Evolutionary conservation across 495 filamentous ascomycete genomes (phyloP).

Genomic region (Aspergillus saccharolyticus): DNA sequence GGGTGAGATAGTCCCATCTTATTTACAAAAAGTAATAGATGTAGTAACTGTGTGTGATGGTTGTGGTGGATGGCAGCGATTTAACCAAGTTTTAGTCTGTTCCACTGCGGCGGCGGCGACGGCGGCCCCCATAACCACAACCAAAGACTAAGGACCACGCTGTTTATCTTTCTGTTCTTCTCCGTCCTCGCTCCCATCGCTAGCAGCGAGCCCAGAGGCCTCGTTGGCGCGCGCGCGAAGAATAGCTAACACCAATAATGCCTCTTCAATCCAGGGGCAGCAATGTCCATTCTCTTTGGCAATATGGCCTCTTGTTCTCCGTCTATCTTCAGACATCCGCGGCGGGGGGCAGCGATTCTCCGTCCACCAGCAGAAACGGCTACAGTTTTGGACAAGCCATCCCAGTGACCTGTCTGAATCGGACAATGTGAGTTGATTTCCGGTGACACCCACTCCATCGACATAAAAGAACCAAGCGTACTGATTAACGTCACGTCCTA

Average conservation of each 20-base stretch:
- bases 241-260: not conserved
- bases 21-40: not conserved
- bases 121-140: not conserved
- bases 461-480: not conserved
- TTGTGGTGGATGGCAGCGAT: not conserved
- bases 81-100: not conserved
- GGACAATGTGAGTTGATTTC: slow-evolving; percentile 55
- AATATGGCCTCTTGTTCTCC: slow-evolving; percentile 15
- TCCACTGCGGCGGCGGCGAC: not conserved
- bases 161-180: not conserved
- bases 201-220: not conserved
- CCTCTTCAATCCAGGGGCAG: not conserved
- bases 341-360: slow-evolving; percentile 26
- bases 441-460: not conserved
- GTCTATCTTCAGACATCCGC: slow-evolving; percentile 21
- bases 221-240: not conserved
- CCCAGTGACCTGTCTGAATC: slow-evolving; percentile 62
- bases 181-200: not conserved
- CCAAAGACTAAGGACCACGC: not conserved
- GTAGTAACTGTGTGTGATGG: not conserved
- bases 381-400: slow-evolving; percentile 49
- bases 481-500: slow-evolving; percentile 22
- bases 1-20: not conserved
- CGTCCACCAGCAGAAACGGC: slow-evolving; percentile 43
- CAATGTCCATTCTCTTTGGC: slow-evolving; percentile 1